phyloP scores from a whole-genome alignment of 169 alveolate genomes.

The Ichthyophthirius multifiliis region DNA sequence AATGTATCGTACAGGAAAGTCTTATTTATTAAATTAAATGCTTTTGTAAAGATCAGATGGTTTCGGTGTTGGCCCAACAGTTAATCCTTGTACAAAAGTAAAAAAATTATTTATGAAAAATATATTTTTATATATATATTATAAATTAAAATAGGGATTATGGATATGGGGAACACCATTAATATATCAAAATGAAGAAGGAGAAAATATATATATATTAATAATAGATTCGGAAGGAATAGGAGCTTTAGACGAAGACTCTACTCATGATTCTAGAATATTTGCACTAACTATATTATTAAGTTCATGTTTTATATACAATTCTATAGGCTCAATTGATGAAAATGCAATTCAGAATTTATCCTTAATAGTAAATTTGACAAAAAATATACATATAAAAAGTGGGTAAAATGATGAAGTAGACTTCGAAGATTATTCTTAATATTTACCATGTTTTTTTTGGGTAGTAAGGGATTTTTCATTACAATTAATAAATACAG shows the following conservation, averaged over 20 bases:
- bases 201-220: conserved; percentile 70
- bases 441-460: conserved; percentile 78
- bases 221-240: conserved; percentile 87
- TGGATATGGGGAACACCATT: conserved; percentile 88
- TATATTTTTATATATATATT: not conserved
- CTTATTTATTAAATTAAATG: conserved; percentile 77
- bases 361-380: conserved; percentile 71
- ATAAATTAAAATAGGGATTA: conserved; percentile 45
- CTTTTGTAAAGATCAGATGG: conserved; percentile 72
- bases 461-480: conserved; percentile 86
- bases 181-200: conserved; percentile 74
- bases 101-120: conserved; percentile 16
- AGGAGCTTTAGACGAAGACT: conserved; percentile 88
- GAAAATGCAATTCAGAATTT: conserved; percentile 77
- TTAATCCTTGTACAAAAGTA: conserved; percentile 74
- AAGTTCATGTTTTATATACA: conserved; percentile 71
- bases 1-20: conserved; percentile 87
- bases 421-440: conserved; percentile 65
- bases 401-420: conserved; percentile 48
- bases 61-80: conserved; percentile 84
- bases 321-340: conserved; percentile 83
- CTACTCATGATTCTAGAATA: conserved; percentile 81
- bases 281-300: conserved; percentile 79
- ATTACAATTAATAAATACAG: conserved; percentile 61
- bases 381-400: conserved; percentile 70